phyloP scores from a whole-genome alignment of 805 yeast genomes.

The Candida yuanshanica region DNA sequence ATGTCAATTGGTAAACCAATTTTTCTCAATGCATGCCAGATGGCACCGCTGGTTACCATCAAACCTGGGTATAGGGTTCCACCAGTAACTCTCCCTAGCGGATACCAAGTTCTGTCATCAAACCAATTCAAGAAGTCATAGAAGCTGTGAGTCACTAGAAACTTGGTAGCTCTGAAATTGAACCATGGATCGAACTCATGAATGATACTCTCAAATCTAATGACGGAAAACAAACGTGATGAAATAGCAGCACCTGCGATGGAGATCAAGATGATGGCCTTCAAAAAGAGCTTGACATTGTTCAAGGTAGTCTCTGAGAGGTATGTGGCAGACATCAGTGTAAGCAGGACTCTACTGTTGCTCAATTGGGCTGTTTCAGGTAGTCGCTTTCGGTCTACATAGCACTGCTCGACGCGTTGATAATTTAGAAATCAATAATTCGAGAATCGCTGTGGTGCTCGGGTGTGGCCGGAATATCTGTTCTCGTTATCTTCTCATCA shows the following conservation, averaged over 20 bases:
- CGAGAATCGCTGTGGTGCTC: background rate
- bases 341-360: background rate
- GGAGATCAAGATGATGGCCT: conserved; percentile 61
- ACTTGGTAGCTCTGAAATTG: conserved; percentile 94
- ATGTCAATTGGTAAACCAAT: conserved; percentile 84
- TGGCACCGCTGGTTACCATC: conserved; percentile 94
- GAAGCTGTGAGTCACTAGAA: conserved; percentile 75
- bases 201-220: conserved; percentile 91
- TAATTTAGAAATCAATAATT: background rate
- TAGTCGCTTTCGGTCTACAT: background rate
- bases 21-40: conserved; percentile 66
- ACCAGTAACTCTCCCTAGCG: conserved; percentile 97
- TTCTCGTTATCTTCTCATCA: background rate
- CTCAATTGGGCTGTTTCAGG: background rate
- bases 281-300: conserved; percentile 30
- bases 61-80: conserved; percentile 97
- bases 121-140: conserved; percentile 96
- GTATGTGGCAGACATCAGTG: conserved; percentile 4
- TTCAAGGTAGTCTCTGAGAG: conserved; percentile 17
- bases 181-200: conserved; percentile 98
- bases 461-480: background rate
- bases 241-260: conserved; percentile 90
- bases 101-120: conserved; percentile 98
- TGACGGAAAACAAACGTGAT: conserved; percentile 91
- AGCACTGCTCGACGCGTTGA: background rate